A percentile compares a stretch with the other conserved stretches of the same genome.
phyloP scores from a whole-genome alignment of 495 filamentous ascomycete genomes.

The Podospora comata region DNA sequence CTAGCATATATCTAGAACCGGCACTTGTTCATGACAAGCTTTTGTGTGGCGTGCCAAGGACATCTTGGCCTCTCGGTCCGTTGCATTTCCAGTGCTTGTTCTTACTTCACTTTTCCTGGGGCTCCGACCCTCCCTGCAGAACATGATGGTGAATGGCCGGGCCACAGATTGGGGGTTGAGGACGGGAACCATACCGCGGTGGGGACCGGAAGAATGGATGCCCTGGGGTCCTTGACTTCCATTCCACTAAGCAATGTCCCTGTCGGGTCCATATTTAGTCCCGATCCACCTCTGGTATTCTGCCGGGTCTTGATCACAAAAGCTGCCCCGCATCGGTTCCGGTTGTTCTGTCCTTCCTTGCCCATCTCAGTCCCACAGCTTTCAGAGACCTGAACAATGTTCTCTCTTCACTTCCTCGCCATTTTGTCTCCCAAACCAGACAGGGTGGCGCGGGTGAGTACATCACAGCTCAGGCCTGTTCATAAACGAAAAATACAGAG shows the following conservation, averaged over 20 bases:
- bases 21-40: neutral
- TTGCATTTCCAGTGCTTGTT: neutral
- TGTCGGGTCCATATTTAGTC: neutral
- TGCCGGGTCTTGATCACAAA: neutral
- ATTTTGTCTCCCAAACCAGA: slow-evolving; percentile 28
- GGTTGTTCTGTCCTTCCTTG: neutral
- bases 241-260: neutral
- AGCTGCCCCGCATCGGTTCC: neutral
- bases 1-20: neutral
- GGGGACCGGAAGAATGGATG: neutral
- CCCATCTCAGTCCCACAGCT: too few relatives aligned
- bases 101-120: neutral
- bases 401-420: slow-evolving; percentile 17
- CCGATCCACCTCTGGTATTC: neutral
- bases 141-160: neutral
- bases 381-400: slow-evolving; percentile 1
- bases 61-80: neutral
- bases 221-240: too few relatives aligned
- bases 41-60: neutral
- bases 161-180: too few relatives aligned
- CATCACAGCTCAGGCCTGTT: neutral
- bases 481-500: neutral
- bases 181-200: too few relatives aligned
- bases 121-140: neutral
- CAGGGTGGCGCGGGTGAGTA: slow-evolving; percentile 23